These are phyloP conservation scores for Oenanthe sinensis DNA, from an alignment of 129 eudicot genomes.

Conservation along the genomic window DNA sequence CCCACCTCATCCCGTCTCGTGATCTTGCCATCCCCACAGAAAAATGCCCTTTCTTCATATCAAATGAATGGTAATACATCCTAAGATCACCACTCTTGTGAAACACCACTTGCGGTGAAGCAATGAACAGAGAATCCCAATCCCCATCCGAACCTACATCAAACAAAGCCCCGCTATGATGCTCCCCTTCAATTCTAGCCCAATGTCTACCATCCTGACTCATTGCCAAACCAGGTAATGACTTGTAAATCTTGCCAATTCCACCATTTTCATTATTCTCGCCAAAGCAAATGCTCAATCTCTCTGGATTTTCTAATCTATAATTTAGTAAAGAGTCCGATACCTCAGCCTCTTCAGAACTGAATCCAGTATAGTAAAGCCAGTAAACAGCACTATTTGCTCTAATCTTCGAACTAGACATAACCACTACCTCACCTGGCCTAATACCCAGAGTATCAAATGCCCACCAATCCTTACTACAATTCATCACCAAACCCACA, in stretches of 20 bases:
- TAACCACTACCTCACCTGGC: slow-evolving; percentile 65
- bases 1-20: slow-evolving; percentile 83
- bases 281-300: background rate
- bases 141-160: slow-evolving; percentile 73
- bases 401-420: slow-evolving; percentile 75
- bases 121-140: slow-evolving; percentile 83
- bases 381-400: slow-evolving; percentile 70
- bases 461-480: slow-evolving; percentile 89
- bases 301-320: slow-evolving; percentile 16
- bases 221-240: slow-evolving; percentile 85
- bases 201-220: slow-evolving; percentile 98
- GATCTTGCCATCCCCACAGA: slow-evolving; percentile 74
- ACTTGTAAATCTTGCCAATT: slow-evolving; percentile 38
- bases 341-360: slow-evolving; percentile 40
- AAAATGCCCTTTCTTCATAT: slow-evolving; percentile 41
- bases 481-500: slow-evolving; percentile 63
- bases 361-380: slow-evolving; percentile 78
- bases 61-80: slow-evolving; percentile 87
- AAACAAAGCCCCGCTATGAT: slow-evolving; percentile 79
- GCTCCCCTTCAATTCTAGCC: slow-evolving; percentile 97
- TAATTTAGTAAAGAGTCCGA: slow-evolving; percentile 26
- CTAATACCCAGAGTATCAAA: slow-evolving; percentile 70
- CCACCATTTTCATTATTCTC: slow-evolving; percentile 17
- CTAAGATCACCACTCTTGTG: slow-evolving; percentile 70
- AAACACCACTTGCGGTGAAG: slow-evolving; percentile 79